These are phyloP conservation scores for Ceratobasidium sp. DNA, from an alignment of 1,284 basidiomycete genomes.

Conservation along the genomic window DNA sequence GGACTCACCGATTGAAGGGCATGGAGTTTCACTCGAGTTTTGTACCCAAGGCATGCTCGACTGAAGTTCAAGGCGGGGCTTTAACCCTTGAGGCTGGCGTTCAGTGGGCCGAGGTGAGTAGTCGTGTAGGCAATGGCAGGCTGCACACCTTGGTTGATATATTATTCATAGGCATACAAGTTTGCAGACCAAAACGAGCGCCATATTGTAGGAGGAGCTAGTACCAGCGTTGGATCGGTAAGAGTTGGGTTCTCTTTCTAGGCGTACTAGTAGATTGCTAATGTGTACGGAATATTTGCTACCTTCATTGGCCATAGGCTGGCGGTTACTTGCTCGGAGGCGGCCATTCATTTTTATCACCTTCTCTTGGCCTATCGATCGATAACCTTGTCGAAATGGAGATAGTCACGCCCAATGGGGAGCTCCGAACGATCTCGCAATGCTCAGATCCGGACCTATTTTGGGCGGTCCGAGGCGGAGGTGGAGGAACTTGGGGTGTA, in stretches of 20 bases:
- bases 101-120: neutral
- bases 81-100: conserved; percentile 5
- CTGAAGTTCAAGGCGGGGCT: neutral
- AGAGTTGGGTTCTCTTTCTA: too few species aligned
- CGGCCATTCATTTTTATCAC: neutral
- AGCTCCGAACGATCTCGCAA: neutral
- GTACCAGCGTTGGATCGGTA: neutral
- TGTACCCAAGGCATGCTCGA: neutral
- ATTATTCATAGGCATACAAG: neutral
- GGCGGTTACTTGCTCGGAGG: too few species aligned
- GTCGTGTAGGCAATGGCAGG: neutral
- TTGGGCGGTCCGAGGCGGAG: conserved; percentile 39
- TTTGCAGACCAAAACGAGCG: neutral
- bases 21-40: conserved; percentile 35
- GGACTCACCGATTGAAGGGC: conserved; percentile 23
- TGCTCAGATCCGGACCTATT: conserved; percentile 34
- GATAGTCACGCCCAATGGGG: conserved; percentile 17
- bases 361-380: neutral
- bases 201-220: neutral
- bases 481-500: conserved; percentile 22
- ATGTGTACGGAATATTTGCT: conserved; percentile 4
- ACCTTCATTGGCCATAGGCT: conserved; percentile 14
- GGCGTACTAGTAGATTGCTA: too few species aligned
- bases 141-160: neutral
- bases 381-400: neutral